Evolutionary conservation across 495 filamentous ascomycete genomes (phyloP).

Genomic region (Lentithecium fluviatile): DNA sequence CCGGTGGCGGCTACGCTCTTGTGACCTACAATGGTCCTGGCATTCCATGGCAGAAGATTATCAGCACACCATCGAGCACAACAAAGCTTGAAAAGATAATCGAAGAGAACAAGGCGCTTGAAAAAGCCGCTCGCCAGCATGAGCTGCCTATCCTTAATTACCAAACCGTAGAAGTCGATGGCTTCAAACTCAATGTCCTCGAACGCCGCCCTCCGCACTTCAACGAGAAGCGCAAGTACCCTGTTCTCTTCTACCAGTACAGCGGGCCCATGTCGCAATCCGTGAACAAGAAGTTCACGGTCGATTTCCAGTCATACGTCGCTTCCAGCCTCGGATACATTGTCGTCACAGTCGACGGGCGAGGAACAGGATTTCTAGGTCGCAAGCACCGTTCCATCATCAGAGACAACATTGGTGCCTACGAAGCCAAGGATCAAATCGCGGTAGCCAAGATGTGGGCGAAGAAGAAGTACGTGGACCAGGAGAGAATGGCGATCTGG

Average conservation of each 20-base stretch:
- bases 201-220: constrained; percentile 92
- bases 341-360: constrained; percentile 90
- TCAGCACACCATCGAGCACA: constrained; percentile 72
- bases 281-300: constrained; percentile 74
- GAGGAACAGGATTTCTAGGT: constrained; percentile 89
- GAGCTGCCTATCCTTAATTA: constrained; percentile 85
- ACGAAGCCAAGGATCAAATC: constrained; percentile 88
- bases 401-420: constrained; percentile 78
- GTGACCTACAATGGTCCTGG: constrained; percentile 79
- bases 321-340: constrained; percentile 87
- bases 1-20: constrained; percentile 74
- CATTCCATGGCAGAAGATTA: constrained; percentile 88
- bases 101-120: constrained; percentile 72
- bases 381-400: constrained; percentile 78
- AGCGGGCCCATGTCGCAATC: constrained; percentile 86
- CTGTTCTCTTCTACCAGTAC: constrained; percentile 91
- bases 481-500: constrained; percentile 84
- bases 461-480: constrained; percentile 78
- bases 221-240: constrained; percentile 79
- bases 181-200: constrained; percentile 75
- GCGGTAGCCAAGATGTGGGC: constrained; percentile 85
- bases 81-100: constrained; percentile 63
- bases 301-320: constrained; percentile 90
- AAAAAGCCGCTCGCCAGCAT: constrained; percentile 65
- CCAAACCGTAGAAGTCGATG: constrained; percentile 78